Evolutionary conservation across 169 alveolate genomes (phyloP).

Genomic region (Plasmodium malariae): DNA sequence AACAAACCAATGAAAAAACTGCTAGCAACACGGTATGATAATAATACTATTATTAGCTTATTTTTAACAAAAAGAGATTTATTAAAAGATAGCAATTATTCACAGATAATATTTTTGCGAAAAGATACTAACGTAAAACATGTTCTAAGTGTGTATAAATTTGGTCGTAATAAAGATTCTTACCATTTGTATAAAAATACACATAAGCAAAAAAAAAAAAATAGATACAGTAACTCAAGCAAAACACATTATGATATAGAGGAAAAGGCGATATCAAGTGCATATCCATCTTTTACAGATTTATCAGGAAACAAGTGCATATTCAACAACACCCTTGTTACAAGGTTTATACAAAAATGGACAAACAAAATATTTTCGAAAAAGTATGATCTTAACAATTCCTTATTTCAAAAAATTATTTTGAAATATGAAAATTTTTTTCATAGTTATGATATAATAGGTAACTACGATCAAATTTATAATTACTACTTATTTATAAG

Average conservation of each 20-base stretch:
- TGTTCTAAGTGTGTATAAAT: no score
- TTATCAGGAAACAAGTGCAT: neutral
- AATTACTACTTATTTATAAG: slow-evolving; percentile 13
- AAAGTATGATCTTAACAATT: slow-evolving; percentile 8
- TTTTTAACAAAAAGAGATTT: neutral
- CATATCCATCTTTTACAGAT: no score
- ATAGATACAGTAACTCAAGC: neutral
- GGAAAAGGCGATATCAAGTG: neutral
- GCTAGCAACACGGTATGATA: neutral
- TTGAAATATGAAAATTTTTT: slow-evolving; percentile 26
- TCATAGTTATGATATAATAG: slow-evolving; percentile 12
- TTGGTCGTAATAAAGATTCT: no score
- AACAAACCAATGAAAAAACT: neutral
- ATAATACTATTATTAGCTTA: neutral
- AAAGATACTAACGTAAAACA: no score
- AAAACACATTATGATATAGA: neutral
- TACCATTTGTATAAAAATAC: no score
- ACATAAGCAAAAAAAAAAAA: neutral
- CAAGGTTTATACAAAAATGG: neutral
- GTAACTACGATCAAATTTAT: neutral
- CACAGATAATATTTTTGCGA: no score
- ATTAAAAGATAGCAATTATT: neutral
- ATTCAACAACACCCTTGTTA: neutral
- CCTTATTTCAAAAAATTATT: slow-evolving; percentile 12
- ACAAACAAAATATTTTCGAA: neutral